Evolutionary conservation across 345 rosid species (phyloP), one percentile per base, ranked within the genome.

Genomic region (Aquilaria sinensis): DNA sequence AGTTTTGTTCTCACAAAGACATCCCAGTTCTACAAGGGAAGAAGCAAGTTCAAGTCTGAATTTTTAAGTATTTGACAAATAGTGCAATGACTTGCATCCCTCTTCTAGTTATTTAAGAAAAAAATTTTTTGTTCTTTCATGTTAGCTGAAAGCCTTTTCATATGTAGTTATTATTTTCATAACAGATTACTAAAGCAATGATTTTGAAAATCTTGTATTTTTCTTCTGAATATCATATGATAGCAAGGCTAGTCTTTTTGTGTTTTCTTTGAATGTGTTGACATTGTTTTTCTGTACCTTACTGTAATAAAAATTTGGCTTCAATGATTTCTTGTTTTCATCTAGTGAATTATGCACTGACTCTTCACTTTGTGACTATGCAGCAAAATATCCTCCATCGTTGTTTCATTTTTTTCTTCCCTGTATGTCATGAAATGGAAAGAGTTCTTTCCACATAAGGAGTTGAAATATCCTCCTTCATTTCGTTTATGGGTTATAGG

Each of bases 1-100:
- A 92, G 96, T 80, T 92, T 92, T 75, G 80, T 83, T 55, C 85
- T 89, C 74, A 87, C 87, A 87, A 85, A 80, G 74, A 81, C 82
- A 31, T 74, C 93, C 31, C 83, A 75, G 65, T 89, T 89, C 82
- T 87, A 92, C 74, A 90, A 85, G 69, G 78, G 98, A 67, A 87
- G 97, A 58, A 87, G 87, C 78, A 87, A 96, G 97, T 89, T 41
- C 34, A 60, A 5, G 45, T 58, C 65, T 47, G 62, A 15, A 45
- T 1, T 47, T 34, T 30, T 53, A 30, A 41, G 49, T 8, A 48
- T 6, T 43, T 10, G 34, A 8, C 8, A 8, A 37, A 37, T 1
- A 37, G 8, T 37, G 43, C 4, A 6, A 58, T 34, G 9, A 10
- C n/a, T 67, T 43, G 51, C 13, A 0, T 16, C 23, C 23, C 23